Conservation (phyloP, 164 flowering plant species). For the Vitis cinerea region DNA sequence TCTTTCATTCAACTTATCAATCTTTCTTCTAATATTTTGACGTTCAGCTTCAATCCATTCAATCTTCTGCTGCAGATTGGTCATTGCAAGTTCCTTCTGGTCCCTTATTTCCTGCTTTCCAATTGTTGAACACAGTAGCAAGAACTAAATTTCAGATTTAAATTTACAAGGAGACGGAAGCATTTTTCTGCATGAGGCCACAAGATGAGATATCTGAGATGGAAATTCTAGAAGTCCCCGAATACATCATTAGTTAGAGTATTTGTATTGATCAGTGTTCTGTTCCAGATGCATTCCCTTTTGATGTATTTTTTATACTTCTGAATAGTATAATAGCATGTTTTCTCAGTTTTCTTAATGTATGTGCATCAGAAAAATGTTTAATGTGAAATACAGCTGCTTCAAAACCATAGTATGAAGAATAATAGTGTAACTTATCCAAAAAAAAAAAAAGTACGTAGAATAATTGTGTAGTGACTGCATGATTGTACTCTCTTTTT, state of each 20-base stretch:
- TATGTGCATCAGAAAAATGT: background rate
- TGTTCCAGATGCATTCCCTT: background rate
- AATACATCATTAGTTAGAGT: background rate
- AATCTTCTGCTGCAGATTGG: constrained; percentile 40
- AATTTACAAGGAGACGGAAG: background rate
- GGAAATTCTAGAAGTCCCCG: background rate
- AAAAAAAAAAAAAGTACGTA: background rate
- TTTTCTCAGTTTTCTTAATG: background rate
- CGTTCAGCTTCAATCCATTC: constrained; percentile 46
- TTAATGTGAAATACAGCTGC: background rate
- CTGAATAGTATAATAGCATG: background rate
- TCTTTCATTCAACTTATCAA: constrained; percentile 30
- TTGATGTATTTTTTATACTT: no score
- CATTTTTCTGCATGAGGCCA: background rate
- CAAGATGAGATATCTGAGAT: background rate
- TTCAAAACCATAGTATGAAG: background rate
- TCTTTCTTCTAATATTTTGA: constrained; percentile 23
- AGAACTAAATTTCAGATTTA: background rate
- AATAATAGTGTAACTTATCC: background rate
- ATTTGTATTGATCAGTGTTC: background rate
- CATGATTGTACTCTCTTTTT: background rate
- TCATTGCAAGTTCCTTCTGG: constrained; percentile 43
- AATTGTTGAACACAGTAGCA: constrained; percentile 1
- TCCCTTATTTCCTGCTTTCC: constrained; percentile 38
- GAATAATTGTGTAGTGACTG: background rate